Evolutionary conservation across 208 protist genomes (phyloP).

Genomic region (Leishmania lainsoni): DNA sequence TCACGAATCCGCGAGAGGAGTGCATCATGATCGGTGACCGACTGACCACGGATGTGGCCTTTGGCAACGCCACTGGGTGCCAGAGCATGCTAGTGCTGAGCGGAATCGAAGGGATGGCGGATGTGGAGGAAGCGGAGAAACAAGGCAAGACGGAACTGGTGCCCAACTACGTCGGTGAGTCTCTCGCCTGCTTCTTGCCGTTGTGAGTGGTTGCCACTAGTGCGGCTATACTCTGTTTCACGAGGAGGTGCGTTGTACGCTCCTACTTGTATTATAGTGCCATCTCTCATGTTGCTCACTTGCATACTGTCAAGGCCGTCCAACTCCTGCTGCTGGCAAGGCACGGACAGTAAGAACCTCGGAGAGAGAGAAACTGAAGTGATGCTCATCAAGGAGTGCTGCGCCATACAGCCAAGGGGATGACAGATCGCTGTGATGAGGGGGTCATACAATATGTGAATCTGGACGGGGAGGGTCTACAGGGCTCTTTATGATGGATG

Average conservation of each 20-base stretch:
- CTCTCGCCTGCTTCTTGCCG: constrained; percentile 49
- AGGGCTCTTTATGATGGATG: background rate
- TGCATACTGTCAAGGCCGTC: background rate
- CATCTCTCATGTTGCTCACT: background rate
- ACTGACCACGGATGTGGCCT: constrained; percentile 76
- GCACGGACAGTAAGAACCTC: background rate
- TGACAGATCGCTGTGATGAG: background rate
- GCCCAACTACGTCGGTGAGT: too few relatives aligned
- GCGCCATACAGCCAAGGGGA: background rate
- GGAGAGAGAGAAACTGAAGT: background rate
- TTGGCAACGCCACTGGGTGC: constrained; percentile 66
- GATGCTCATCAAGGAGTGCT: background rate
- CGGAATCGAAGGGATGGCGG: constrained; percentile 47
- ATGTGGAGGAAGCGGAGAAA: constrained; percentile 35
- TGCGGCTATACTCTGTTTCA: background rate
- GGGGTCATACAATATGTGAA: background rate
- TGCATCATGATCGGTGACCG: constrained; percentile 85
- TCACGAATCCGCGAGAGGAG: constrained; percentile 35
- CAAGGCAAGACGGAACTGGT: too few relatives aligned
- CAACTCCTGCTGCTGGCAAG: background rate
- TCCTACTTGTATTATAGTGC: background rate
- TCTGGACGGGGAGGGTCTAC: background rate
- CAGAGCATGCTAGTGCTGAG: constrained; percentile 73
- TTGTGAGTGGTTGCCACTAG: background rate
- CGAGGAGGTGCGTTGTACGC: background rate